Evolutionary conservation across 495 filamentous ascomycete species (phyloP), one percentile per base, ranked within the genome.

Genomic region (Xylaria scruposa): DNA sequence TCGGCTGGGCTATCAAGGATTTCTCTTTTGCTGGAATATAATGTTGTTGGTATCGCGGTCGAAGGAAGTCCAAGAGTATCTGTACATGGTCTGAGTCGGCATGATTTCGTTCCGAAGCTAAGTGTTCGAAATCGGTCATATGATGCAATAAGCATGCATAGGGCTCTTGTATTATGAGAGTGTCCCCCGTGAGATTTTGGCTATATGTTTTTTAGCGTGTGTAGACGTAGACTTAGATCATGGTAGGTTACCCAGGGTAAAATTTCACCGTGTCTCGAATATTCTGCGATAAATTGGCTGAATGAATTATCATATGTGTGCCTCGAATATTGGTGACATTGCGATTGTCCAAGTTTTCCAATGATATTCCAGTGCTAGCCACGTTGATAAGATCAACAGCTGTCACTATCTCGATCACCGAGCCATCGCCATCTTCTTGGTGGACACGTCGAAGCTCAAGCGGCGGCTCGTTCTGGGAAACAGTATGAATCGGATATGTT

Each of bases 221-320:
- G 19, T 21, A 19, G 6, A 5, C 1, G 29, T 60, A 17, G 31
- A 21, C 17, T 1, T 1, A 2, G 31, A 38, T 38, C 21, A 13
- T 60, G 0, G 29, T 4, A 0, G 0, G n/a, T 13, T 63, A 63
- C 60, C 38, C 60, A 17, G 60, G 17, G 26, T 63, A 63, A 26
- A 24, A 40, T 12, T 63, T 46, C 26, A 63, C 60, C n/a, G 46
- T 21, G 4, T 63, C 60, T 63, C 36, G 24, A 26, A 63, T 26
- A 5, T 12, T 46, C 21, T 29, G 60, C 0, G 60, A 63, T 17
- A 63, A 10, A 15, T 0, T 12, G 1, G 46, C 36, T 26, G 60
- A 63, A 63, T 63, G 60, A 26, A 63, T 44, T 26, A 44, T 44
- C 60, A 63, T 63, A 44, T 46, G n/a, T 46, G 38, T 63, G 17